phyloP scores from a whole-genome alignment of 805 yeast species.

The Komagataella populi region DNA sequence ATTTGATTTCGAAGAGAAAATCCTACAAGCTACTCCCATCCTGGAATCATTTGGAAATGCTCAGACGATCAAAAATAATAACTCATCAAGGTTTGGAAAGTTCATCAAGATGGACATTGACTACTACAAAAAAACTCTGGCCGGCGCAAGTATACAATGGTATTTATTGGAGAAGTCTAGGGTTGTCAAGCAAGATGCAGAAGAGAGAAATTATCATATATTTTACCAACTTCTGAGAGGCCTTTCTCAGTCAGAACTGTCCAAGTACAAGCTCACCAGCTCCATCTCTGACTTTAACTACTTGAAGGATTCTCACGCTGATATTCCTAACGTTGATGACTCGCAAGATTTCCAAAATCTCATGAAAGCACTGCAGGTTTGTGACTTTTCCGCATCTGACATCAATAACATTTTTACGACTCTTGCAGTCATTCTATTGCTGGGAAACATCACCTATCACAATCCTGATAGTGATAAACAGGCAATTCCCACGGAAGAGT shows the following conservation, averaged over 20 bases:
- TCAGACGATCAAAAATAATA: slow-evolving; percentile 85
- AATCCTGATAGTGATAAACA: slow-evolving; percentile 54
- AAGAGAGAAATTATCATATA: slow-evolving; percentile 87
- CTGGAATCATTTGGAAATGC: slow-evolving; percentile 96
- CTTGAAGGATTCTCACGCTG: slow-evolving; percentile 33
- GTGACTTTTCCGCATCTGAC: slow-evolving; percentile 53
- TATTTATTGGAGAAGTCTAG: slow-evolving; percentile 88
- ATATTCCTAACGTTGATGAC: slow-evolving; percentile 68
- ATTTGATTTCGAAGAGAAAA: slow-evolving; percentile 61
- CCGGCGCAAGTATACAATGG: slow-evolving; percentile 92
- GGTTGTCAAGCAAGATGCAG: slow-evolving; percentile 58
- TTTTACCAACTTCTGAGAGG: slow-evolving; percentile 82
- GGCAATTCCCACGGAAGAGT: slow-evolving; percentile 46
- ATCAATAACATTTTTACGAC: slow-evolving; percentile 45
- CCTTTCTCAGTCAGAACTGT: slow-evolving; percentile 32
- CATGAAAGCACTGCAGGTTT: slow-evolving; percentile 50
- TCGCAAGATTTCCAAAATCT: slow-evolving; percentile 50
- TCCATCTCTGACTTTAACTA: slow-evolving; percentile 37
- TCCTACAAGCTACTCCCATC: slow-evolving; percentile 89
- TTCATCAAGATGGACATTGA: slow-evolving; percentile 79
- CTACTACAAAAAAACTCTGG: slow-evolving; percentile 39
- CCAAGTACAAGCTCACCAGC: slow-evolving; percentile 27
- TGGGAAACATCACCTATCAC: slow-evolving; percentile 74
- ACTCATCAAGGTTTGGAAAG: slow-evolving; percentile 94
- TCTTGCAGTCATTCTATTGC: slow-evolving; percentile 64